phyloP scores from a whole-genome alignment of 768 basidiomycete genomes.

The Hygrophorus russula region DNA sequence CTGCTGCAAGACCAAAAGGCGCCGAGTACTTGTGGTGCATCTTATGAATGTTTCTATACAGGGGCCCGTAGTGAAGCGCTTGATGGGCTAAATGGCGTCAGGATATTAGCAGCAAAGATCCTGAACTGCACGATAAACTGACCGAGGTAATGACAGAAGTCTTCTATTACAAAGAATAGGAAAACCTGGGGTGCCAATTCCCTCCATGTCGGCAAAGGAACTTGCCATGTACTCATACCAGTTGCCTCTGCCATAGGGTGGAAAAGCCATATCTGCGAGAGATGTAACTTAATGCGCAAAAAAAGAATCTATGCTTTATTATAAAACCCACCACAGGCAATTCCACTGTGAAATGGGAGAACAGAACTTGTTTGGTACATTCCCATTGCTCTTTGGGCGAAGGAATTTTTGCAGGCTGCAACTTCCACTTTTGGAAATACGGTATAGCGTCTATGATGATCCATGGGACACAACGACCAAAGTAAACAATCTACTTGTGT shows the following conservation, averaged over 20 bases:
- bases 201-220: conserved; percentile 74
- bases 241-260: conserved; percentile 80
- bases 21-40: conserved; percentile 96
- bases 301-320: background rate
- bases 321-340: conserved; percentile 62
- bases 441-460: conserved; percentile 91
- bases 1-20: conserved; percentile 94
- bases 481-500: conserved; percentile 73
- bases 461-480: conserved; percentile 92
- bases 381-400: conserved; percentile 82
- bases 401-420: conserved; percentile 81
- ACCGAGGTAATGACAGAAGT: conserved; percentile 89
- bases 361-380: conserved; percentile 88
- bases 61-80: conserved; percentile 69
- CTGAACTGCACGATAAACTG: conserved; percentile 12
- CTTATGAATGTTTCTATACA: conserved; percentile 94
- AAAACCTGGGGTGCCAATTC: conserved; percentile 68
- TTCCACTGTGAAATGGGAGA: conserved; percentile 94
- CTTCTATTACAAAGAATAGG: conserved; percentile 93
- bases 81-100: conserved; percentile 55
- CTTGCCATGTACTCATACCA: conserved; percentile 88
- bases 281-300: background rate
- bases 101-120: background rate
- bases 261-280: conserved; percentile 72
- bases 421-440: conserved; percentile 89